A percentile compares a stretch with the other conserved stretches of the same genome.
Conservation (phyloP, 1,284 basidiomycete species). For the Naganishia albida region DNA sequence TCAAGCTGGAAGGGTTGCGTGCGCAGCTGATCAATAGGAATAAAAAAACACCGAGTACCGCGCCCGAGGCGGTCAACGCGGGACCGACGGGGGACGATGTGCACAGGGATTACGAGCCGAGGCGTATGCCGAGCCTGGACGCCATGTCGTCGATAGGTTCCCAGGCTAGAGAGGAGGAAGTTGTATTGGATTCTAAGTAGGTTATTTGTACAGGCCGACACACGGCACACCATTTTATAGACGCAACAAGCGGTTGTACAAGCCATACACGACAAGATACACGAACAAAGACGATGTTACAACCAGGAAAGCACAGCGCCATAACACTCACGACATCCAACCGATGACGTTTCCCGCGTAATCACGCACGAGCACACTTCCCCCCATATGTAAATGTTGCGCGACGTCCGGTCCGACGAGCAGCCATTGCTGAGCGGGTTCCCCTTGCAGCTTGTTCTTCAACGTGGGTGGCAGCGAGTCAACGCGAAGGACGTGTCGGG, state of each 20-base stretch:
- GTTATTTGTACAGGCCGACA: not conserved
- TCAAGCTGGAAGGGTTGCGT: conserved; percentile 23
- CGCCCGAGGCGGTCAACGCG: conserved; percentile 9
- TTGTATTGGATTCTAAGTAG: conserved; percentile 2
- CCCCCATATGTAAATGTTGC: conserved; percentile 31
- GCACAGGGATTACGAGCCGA: conserved; percentile 23
- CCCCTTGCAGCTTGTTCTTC: conserved; percentile 11
- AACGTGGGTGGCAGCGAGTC: conserved; percentile 3
- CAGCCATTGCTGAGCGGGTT: conserved; percentile 14
- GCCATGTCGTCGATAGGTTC: not conserved
- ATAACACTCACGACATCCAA: conserved; percentile 28
- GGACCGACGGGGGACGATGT: conserved; percentile 19
- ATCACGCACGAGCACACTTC: conserved; percentile 32
- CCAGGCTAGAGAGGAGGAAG: not conserved
- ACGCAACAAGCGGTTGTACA: not conserved
- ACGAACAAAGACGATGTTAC: not conserved
- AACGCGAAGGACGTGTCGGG: not conserved
- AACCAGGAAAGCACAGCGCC: not conserved
- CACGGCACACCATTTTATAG: not conserved
- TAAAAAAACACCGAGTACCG: not conserved
- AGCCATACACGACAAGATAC: not conserved
- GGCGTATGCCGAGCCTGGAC: not conserved
- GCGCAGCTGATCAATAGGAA: conserved; percentile 13
- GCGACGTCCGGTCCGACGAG: conserved; percentile 33
- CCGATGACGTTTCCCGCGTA: conserved; percentile 31